Evolutionary conservation across 139 green algal genomes (phyloP), one percentile per base, ranked within the genome.

Genomic region (Yamagishiella unicocca): DNA sequence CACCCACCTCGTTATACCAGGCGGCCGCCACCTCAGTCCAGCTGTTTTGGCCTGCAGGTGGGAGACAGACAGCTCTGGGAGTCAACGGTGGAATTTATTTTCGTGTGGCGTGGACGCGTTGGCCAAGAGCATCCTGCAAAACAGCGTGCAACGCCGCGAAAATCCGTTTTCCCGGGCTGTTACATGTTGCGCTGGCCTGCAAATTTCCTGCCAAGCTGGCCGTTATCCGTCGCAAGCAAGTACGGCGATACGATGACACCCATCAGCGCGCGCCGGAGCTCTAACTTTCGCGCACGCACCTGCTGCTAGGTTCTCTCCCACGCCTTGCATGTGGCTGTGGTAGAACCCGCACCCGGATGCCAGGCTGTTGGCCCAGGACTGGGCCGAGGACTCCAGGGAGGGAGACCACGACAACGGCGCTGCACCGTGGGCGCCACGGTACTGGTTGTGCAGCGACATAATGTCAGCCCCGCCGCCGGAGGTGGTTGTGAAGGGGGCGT

Each of bases 291-390:
- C 25, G 2, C 8, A 3, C 54, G 35, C 17, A 73, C 78, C 78
- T 17, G 80, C 80, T 24, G 80, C 80, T 4, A 86, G 61, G 61
- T 86, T 86, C 64, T 86, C 80, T 17, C 80, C 80, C 1, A 86
- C 62, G 14, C 62, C 62, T 22, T 35, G 9, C 25, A 24, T 53
- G 38, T 37, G 33, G 62, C 42, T 67, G n/a, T 86, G 80, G 40
- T 62, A 40, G n/a, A 77, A 86, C 29, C 14, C 1, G 62, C 80
- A 86, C 19, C 7, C 12, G 37, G 7, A 6, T 5, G 62, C 80
- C 42, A 86, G 42, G 6, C 29, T 3, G 19, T 76, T 35, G 24
- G 80, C 80, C 33, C 31, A 76, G n/a, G 24, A n/a, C 62, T 66
- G 42, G 19, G 80, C 80, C 31, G 62, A 77, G 24, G 62, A 50